These are phyloP conservation scores for Lasiodiplodia sp. DNA, from an alignment of 2,329 filamentous ascomycete species.

Conservation along the genomic window DNA sequence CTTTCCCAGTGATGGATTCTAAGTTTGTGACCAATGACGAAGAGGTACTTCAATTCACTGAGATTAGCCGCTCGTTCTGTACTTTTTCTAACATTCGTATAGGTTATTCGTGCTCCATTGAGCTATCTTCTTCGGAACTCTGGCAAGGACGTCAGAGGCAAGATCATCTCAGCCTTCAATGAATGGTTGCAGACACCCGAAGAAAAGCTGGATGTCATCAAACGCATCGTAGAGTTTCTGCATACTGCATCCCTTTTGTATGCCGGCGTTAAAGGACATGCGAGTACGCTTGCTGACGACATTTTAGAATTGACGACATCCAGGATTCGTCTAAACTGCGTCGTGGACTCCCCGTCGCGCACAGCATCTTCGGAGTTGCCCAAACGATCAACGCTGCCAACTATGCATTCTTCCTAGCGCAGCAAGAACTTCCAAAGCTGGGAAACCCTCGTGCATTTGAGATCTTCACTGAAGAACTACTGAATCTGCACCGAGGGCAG, in stretches of 20 bases:
- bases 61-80: neutral
- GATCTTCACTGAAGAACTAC: slow-evolving; percentile 81
- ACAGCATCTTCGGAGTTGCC: slow-evolving; percentile 82
- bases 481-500: slow-evolving; percentile 85
- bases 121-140: slow-evolving; percentile 81
- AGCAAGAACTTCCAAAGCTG: slow-evolving; percentile 76
- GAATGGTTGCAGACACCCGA: slow-evolving; percentile 77
- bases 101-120: neutral
- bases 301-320: slow-evolving; percentile 74
- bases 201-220: slow-evolving; percentile 75
- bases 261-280: slow-evolving; percentile 27
- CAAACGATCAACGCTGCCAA: slow-evolving; percentile 93
- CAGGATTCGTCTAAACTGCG: slow-evolving; percentile 81
- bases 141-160: slow-evolving; percentile 83
- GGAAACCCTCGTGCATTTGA: slow-evolving; percentile 69
- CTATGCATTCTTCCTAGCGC: slow-evolving; percentile 84
- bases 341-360: slow-evolving; percentile 80
- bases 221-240: slow-evolving; percentile 81
- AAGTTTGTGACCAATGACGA: neutral
- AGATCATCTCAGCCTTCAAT: slow-evolving; percentile 83
- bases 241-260: slow-evolving; percentile 81
- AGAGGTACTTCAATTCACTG: neutral
- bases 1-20: too few relatives aligned
- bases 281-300: neutral
- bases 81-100: neutral